Evolutionary conservation across 768 basidiomycete genomes (phyloP).

Genomic region (Phaffia tasmanica): DNA sequence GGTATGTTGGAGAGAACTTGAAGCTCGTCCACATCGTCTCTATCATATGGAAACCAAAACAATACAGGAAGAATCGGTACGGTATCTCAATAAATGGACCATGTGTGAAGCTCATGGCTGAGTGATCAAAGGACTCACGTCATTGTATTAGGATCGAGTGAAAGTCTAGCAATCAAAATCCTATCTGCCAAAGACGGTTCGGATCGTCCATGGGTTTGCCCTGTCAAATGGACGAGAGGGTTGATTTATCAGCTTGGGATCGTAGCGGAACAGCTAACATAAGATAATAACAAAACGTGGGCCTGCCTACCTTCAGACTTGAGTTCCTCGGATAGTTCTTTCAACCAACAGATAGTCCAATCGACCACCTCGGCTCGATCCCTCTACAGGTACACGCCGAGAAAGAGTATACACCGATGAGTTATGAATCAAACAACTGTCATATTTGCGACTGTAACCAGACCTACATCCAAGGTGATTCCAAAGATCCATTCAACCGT

Average conservation of each 20-base stretch:
- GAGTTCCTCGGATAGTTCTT: conserved; percentile 59
- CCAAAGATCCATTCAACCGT: conserved; percentile 57
- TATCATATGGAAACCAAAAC: conserved; percentile 30
- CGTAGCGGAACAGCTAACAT: neutral
- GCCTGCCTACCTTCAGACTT: conserved; percentile 15
- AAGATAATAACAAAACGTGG: neutral
- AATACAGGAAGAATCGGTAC: neutral
- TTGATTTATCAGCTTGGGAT: neutral
- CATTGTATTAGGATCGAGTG: conserved; percentile 61
- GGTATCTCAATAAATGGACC: neutral
- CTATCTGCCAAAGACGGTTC: conserved; percentile 57
- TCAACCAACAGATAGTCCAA: conserved; percentile 73
- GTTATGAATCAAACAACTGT: neutral
- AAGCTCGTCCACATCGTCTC: conserved; percentile 37
- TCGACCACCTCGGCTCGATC: conserved; percentile 28
- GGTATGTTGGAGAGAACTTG: conserved; percentile 56
- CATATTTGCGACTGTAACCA: neutral
- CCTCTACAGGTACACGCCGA: neutral
- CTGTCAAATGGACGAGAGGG: neutral
- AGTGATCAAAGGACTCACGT: conserved; percentile 43
- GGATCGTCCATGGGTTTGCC: conserved; percentile 39
- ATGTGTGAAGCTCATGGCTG: neutral
- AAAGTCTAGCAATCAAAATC: conserved; percentile 70
- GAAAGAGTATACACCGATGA: neutral
- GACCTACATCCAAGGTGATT: conserved; percentile 65